Percentiles rank a stretch among this genome's conserved stretches.
Conservation (phyloP, 768 basidiomycete species). For the Phaffia australis region DNA sequence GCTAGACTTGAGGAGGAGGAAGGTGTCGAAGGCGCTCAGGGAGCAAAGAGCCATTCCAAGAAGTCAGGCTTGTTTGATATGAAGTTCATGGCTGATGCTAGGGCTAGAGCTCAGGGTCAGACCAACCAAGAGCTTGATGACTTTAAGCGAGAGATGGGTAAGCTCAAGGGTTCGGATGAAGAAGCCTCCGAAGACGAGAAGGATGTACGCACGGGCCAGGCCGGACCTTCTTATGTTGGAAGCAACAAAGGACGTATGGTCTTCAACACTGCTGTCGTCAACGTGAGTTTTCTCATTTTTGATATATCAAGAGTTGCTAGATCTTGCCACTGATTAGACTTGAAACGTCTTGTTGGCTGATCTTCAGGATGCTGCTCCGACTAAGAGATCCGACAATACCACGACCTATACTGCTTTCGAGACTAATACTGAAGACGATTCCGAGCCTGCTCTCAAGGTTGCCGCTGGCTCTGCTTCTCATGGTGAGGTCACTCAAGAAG, state of each 20-base stretch:
- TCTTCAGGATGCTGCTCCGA: neutral
- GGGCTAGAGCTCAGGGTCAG: slow-evolving; percentile 52
- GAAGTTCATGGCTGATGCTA: slow-evolving; percentile 98
- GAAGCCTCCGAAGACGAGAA: slow-evolving; percentile 28
- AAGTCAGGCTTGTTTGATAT: slow-evolving; percentile 73
- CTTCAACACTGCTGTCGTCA: slow-evolving; percentile 27
- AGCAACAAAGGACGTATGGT: slow-evolving; percentile 41
- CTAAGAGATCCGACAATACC: slow-evolving; percentile 5
- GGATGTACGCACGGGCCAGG: slow-evolving; percentile 13
- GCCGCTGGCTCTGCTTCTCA: slow-evolving; percentile 29
- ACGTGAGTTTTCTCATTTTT: slow-evolving; percentile 10
- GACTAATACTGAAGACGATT: slow-evolving; percentile 44
- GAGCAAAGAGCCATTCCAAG: slow-evolving; percentile 38
- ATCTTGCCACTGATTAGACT: slow-evolving; percentile 2
- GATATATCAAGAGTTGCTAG: neutral
- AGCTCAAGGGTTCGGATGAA: slow-evolving; percentile 35
- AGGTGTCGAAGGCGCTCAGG: slow-evolving; percentile 32
- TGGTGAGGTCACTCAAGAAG: slow-evolving; percentile 24
- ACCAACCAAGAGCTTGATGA: slow-evolving; percentile 52
- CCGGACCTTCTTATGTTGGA: slow-evolving; percentile 31
- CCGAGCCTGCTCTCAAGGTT: slow-evolving; percentile 31
- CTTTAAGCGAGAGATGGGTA: slow-evolving; percentile 58
- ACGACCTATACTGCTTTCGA: slow-evolving; percentile 14
- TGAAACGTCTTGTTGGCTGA: neutral
- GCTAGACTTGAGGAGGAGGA: slow-evolving; percentile 44